phyloP scores from a whole-genome alignment of 306 rosid species.

The Trifolium subterraneum region DNA sequence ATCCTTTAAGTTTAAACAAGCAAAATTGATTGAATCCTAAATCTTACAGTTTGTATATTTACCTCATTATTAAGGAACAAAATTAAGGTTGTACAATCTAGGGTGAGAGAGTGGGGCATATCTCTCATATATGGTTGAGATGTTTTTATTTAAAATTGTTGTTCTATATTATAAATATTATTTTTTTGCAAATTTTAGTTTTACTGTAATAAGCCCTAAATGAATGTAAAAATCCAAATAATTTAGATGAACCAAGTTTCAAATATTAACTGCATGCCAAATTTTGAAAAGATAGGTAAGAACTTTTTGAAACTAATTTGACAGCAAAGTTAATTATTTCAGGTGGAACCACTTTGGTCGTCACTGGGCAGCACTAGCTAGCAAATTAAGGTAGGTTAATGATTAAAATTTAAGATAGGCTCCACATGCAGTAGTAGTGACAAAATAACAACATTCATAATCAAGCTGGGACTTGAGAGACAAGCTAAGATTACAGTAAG shows the following conservation, averaged over 20 bases:
- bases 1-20: no score
- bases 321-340: conserved; percentile 22
- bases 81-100: no score
- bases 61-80: no score
- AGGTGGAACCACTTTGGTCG: conserved; percentile 40
- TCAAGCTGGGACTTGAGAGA: conserved; percentile 11
- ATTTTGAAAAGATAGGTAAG: conserved; percentile 13
- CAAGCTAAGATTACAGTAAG: conserved; percentile 1
- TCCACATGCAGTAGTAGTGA: conserved; percentile 35
- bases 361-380: conserved; percentile 38
- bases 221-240: conserved; percentile 14
- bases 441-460: conserved; percentile 25
- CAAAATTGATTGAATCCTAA: no score
- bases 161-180: no score
- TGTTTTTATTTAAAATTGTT: no score
- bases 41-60: no score
- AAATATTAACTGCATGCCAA: conserved; percentile 5
- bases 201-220: no score
- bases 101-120: no score
- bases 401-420: conserved; percentile 20
- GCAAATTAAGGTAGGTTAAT: conserved; percentile 29
- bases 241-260: conserved; percentile 15
- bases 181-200: no score
- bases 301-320: not conserved
- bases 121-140: no score